Percentiles rank a stretch among this genome's conserved stretches.
Evolutionary conservation across 2,329 filamentous ascomycete genomes (phyloP).

Genomic region (Aspergillus spinulosporus): DNA sequence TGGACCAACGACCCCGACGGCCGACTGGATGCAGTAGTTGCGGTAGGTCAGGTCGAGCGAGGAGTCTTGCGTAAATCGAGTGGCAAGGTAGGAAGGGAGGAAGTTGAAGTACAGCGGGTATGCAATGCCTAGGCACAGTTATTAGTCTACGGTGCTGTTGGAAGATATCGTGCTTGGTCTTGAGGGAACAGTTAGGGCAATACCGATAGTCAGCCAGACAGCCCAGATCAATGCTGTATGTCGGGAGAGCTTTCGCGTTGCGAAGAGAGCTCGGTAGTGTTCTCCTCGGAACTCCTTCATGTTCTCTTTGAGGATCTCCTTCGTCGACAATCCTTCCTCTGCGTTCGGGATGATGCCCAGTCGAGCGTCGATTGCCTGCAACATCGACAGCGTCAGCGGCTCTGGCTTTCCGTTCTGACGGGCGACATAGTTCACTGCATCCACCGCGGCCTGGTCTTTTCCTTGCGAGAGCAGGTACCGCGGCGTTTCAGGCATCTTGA

Average conservation of each 20-base stretch:
- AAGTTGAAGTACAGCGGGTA: conserved; percentile 52
- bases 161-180: too few relatives aligned
- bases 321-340: conserved; percentile 22
- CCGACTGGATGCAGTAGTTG: conserved; percentile 34
- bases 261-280: conserved; percentile 33
- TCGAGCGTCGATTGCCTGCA: conserved; percentile 31
- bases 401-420: conserved; percentile 29
- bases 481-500: conserved; percentile 33
- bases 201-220: conserved; percentile 47
- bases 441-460: conserved; percentile 50
- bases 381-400: conserved; percentile 32
- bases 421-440: conserved; percentile 46
- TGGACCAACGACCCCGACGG: conserved; percentile 44
- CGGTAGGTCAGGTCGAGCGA: conserved; percentile 27
- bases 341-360: conserved; percentile 11
- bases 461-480: conserved; percentile 32
- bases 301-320: conserved; percentile 32
- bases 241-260: conserved; percentile 24
- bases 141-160: background rate
- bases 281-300: conserved; percentile 30
- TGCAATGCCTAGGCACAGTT: conserved; percentile 37
- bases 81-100: conserved; percentile 49
- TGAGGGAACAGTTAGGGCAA: background rate
- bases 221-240: conserved; percentile 43
- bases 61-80: conserved; percentile 33